Evolutionary conservation across 139 green algal species (phyloP).

Genomic region (Spirogloea muscicola): DNA sequence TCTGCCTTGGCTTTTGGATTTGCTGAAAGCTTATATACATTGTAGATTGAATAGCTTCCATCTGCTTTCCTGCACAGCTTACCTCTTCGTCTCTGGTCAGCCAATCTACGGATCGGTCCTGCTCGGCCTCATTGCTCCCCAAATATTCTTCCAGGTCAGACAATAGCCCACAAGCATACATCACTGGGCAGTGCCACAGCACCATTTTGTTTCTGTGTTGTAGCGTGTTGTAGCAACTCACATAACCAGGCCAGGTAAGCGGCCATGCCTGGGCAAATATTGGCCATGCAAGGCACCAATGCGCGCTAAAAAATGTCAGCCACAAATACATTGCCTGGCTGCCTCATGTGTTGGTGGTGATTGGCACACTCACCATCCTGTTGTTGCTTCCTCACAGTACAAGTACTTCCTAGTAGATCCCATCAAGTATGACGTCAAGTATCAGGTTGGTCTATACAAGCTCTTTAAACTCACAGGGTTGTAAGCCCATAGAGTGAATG

Average conservation of each 20-base stretch:
- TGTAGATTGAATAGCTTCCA: slow-evolving; percentile 18
- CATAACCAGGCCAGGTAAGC: too few relatives aligned
- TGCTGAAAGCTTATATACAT: too few relatives aligned
- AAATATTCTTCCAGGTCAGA: slow-evolving; percentile 59
- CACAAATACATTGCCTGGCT: neutral
- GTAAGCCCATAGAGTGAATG: too few relatives aligned
- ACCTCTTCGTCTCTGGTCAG: slow-evolving; percentile 80
- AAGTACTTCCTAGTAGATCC: slow-evolving; percentile 97
- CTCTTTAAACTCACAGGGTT: too few relatives aligned
- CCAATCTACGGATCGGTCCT: slow-evolving; percentile 82
- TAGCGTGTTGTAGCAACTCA: too few relatives aligned
- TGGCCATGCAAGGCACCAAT: neutral
- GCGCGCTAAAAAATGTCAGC: neutral
- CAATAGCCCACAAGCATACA: too few relatives aligned
- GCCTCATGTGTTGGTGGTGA: neutral
- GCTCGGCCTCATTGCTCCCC: slow-evolving; percentile 84
- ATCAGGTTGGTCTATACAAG: slow-evolving; percentile 56
- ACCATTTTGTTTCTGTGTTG: too few relatives aligned
- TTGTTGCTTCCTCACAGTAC: slow-evolving; percentile 58
- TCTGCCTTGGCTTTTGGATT: too few relatives aligned
- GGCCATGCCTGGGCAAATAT: neutral
- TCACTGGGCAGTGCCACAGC: too few relatives aligned
- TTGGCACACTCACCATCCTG: neutral
- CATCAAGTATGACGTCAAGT: slow-evolving; percentile 96
- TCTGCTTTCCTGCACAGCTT: slow-evolving; percentile 64